These are phyloP conservation scores for Aspergillus ruber DNA, from an alignment of 2,329 filamentous ascomycete genomes.

Conservation along the genomic window DNA sequence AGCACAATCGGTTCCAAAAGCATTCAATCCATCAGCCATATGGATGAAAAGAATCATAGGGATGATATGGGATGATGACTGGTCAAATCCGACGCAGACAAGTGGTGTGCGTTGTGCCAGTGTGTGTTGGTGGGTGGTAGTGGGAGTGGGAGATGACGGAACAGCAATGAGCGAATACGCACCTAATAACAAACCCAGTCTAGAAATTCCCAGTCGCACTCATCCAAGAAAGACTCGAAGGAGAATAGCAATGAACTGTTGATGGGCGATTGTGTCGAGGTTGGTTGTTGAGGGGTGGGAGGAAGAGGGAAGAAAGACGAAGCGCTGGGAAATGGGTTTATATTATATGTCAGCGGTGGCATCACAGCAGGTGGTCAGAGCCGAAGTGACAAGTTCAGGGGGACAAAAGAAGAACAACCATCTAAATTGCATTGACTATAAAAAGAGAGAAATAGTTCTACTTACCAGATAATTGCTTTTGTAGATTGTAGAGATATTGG, in stretches of 20 bases:
- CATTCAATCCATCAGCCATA: conserved; percentile 8
- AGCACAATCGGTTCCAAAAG: conserved; percentile 19
- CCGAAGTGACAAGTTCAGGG: neutral
- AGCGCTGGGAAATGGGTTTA: conserved; percentile 13
- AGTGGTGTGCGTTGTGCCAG: conserved; percentile 4
- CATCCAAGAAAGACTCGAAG: conserved; percentile 3
- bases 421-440: neutral
- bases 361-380: conserved; percentile 19
- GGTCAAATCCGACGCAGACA: conserved; percentile 23
- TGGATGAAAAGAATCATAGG: conserved; percentile 9
- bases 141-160: conserved; percentile 25
- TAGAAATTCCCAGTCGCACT: conserved; percentile 26
- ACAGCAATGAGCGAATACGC: conserved; percentile 23
- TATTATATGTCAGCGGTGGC: conserved; percentile 31
- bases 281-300: conserved; percentile 17
- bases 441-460: conserved; percentile 1
- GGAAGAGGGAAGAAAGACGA: conserved; percentile 13
- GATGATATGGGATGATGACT: conserved; percentile 6
- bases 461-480: too few relatives aligned
- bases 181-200: conserved; percentile 25
- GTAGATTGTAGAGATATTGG: conserved; percentile 2
- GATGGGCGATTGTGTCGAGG: neutral
- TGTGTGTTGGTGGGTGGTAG: neutral
- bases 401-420: neutral
- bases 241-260: conserved; percentile 1